Percentiles rank a stretch among this genome's conserved stretches.
Evolutionary conservation across 2,329 filamentous ascomycete species (phyloP).

Genomic region (Xylaria sp.): DNA sequence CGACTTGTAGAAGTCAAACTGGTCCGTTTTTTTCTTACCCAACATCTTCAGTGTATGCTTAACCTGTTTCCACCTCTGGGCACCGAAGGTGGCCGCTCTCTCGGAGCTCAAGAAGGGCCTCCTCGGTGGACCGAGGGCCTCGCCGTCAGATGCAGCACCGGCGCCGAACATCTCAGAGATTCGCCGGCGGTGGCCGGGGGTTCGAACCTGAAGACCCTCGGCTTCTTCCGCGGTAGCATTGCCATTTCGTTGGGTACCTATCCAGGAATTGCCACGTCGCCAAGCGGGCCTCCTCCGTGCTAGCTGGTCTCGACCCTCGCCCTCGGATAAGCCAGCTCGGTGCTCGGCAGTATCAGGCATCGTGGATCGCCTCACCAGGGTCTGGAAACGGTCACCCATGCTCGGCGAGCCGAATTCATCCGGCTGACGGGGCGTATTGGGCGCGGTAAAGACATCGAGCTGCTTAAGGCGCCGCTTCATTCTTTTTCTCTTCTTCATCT

Average conservation of each 20-base stretch:
- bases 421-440: constrained; percentile 68
- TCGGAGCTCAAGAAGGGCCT: constrained; percentile 71
- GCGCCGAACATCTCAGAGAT: constrained; percentile 71
- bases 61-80: constrained; percentile 90
- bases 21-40: constrained; percentile 80
- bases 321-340: constrained; percentile 76
- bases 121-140: constrained; percentile 63
- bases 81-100: constrained; percentile 76
- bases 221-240: constrained; percentile 62
- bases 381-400: constrained; percentile 58
- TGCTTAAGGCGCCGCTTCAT: constrained; percentile 65
- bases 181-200: constrained; percentile 71
- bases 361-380: constrained; percentile 72
- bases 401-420: constrained; percentile 55
- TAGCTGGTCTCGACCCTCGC: constrained; percentile 74
- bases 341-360: constrained; percentile 69
- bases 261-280: constrained; percentile 69
- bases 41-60: constrained; percentile 87
- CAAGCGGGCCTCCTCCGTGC: constrained; percentile 62
- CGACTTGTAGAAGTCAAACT: constrained; percentile 93
- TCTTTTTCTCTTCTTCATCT: constrained; percentile 71
- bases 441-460: constrained; percentile 68
- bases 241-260: constrained; percentile 59
- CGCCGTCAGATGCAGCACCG: constrained; percentile 71
- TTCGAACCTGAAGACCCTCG: constrained; percentile 63